Conservation (phyloP, 2,329 filamentous ascomycete genomes). For the Aspergillus fumigatiaffinis region DNA sequence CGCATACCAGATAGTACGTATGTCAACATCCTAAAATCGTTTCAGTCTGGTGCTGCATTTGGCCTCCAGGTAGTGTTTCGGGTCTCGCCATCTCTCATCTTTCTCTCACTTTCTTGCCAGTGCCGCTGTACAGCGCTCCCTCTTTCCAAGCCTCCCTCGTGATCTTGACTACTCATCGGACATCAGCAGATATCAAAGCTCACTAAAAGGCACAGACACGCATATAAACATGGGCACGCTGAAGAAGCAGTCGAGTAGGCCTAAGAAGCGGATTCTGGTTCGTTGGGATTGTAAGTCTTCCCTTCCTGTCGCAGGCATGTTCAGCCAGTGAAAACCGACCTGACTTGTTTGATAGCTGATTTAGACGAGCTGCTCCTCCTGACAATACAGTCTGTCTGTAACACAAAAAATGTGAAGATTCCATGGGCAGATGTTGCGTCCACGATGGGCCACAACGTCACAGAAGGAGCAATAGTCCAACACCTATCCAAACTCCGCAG, state of each 20-base stretch:
- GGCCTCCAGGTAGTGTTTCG: background rate
- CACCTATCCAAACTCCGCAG: conserved; percentile 44
- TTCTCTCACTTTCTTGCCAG: background rate
- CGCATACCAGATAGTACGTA: background rate
- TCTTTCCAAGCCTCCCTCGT: background rate
- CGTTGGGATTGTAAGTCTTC: conserved; percentile 40
- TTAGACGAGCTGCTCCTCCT: conserved; percentile 43
- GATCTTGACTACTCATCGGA: no score
- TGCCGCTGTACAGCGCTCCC: background rate
- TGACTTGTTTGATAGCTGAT: conserved; percentile 30
- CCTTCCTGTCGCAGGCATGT: background rate
- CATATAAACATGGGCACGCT: conserved; percentile 1
- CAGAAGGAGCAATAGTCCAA: conserved; percentile 44
- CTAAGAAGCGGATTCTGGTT: conserved; percentile 35
- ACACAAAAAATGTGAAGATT: conserved; percentile 33
- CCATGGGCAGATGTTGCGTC: conserved; percentile 41
- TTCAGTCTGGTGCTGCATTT: background rate
- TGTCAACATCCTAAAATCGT: background rate
- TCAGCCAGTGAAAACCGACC: background rate
- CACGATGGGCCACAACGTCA: conserved; percentile 38
- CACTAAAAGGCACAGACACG: background rate
- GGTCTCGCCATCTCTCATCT: background rate
- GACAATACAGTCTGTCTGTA: conserved; percentile 40
- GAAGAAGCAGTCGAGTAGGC: conserved; percentile 20
- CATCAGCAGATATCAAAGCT: background rate